Base-by-base conservation (phyloP, 306 rosid genomes). In the Castanea sativa region DNA sequence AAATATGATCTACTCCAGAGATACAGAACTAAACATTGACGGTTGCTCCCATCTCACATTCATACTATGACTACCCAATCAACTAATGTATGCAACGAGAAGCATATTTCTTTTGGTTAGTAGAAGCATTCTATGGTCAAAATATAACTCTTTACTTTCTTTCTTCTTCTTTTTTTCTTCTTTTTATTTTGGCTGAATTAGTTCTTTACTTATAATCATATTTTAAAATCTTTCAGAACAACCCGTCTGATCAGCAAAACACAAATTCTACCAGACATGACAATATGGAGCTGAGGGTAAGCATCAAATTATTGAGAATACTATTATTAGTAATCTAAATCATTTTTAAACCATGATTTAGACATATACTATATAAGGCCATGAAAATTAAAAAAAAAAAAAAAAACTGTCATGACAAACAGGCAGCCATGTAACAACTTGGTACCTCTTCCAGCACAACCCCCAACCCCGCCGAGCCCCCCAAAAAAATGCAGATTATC, bases 61-160 rank as follows among this genome's bases (percentile, higher is more conserved):
- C 45, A 67, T 23, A 53, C 61, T 69, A 63, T 75, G 63, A 59
- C 81, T 63, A 29, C 41, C 69, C 69, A 60, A 30, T 23, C 67
- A 59, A 59, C 67, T 59, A 23, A 59, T 59, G 1, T 59, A 4
- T 61, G 69, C n/a, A 61, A 25, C 35, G 30, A 72, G 72, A 81
- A 52, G 20, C 69, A 57, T 25, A 1, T 58, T 56, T 58, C 45
- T 8, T 8, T 20, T 9, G 64, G 29, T 20, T 58, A 58, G 45
- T 2, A 41, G 45, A 65, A 32, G 51, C 71, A 33, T 1, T 21
- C 14, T 20, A 32, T 18, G 9, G 11, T 35, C 25, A 67, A 35
- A 67, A 21, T 64, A 64, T 35, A 64, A 21, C 20, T 14, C 32
- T 27, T 29, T 32, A 32, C 71, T 1, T 16, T 4, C 33, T 6